phyloP scores from a whole-genome alignment of 176 grass and related monocot genomes.

The bread wheat (Triticum aestivum) region IWGSC_CS_RefSeq_v2.1 NC_057813.1:363018809-363019308 shows the following conservation, averaged over 20 bases:
- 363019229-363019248: background rate
- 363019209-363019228: background rate
- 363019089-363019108: conserved; percentile 35
- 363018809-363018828: conserved; percentile 51
- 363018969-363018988: conserved; percentile 42
- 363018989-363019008: background rate
- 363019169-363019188: background rate
- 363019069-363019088: conserved; percentile 20
- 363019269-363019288: too few species aligned
- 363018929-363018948: conserved; percentile 23
- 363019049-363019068: background rate
- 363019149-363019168: conserved; percentile 7
- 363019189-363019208: background rate
- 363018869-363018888: conserved; percentile 36
- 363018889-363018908: conserved; percentile 48
- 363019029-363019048: conserved; percentile 36
- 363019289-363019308: too few species aligned
- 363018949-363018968: background rate
- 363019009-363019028: background rate
- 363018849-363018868: conserved; percentile 42
- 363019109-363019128: conserved; percentile 47
- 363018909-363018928: conserved; percentile 26
- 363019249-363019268: background rate
- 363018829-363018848: conserved; percentile 42
- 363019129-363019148: conserved; percentile 41